Evolutionary conservation across 2,329 filamentous ascomycete genomes (phyloP), one percentile per base, ranked within the genome.

Genomic region (Nannizziopsis barbatae): DNA sequence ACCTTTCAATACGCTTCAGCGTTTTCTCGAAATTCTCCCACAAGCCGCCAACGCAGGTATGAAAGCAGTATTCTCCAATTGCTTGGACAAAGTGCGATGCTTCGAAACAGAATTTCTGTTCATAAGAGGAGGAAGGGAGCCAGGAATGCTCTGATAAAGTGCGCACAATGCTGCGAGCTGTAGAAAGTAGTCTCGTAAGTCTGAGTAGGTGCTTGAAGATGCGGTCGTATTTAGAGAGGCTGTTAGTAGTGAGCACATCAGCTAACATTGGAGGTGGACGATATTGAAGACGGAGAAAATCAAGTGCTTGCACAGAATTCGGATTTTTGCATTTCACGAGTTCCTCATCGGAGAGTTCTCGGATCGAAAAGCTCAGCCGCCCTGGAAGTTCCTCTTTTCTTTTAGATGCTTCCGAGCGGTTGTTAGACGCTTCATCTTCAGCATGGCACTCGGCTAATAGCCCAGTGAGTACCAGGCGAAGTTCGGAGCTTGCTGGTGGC

Each of bases 401-500:
- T 50, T 33, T 57, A 54, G n/a, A 58, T 56, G 14, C 55, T 46
- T 30, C 46, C 40, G 12, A 15, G 53, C 53, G 27, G 55, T 48
- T 48, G 15, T 52, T 58, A 5, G 17, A 14, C n/a, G 11, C 30
- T 17, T 20, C 22, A 32, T 45, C 40, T 5, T 65, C 64, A 41
- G 68, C 65, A 56, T 87, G 86, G 54, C 80, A 86, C 54, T 95
- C 89, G 1, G 77, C 75, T 5, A 96, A 70, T 0, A 96, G 76
- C 0, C 87, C 88, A 76, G 89, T 93, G 14, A 98, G 72, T 0
- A 86, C 86, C 4, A 96, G 73, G 8, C 88, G 80, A n/a, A 98
- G 70, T 63, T 96, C 92, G 0, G 89, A 95, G 63, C 86, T 93
- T 18, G 88, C 88, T 3, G 92, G 92, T 20, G 92, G 92, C 92